Base-by-base conservation (phyloP, 2,329 filamentous ascomycete genomes). In the Microdochium nivale region DNA sequence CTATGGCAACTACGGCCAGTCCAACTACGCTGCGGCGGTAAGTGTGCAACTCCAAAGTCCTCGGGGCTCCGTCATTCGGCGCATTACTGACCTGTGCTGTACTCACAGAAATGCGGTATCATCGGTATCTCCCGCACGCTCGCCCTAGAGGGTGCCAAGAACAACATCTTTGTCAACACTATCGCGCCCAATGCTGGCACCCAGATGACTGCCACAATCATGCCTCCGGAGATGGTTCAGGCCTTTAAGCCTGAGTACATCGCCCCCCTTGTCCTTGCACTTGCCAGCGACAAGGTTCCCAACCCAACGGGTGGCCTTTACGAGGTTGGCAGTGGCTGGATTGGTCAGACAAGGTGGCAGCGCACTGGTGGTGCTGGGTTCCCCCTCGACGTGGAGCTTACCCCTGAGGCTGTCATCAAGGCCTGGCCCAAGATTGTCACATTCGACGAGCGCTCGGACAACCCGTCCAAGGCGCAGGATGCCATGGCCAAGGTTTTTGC, bases 221-320 rank as follows among this genome's bases (percentile, higher is more conserved):
- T 99, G 78, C 94, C 94, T 27, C 90, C 96, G 72, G 94, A 99
- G 76, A 84, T 97, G 75, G 91, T 99, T 19, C 91, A 97, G 76
- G 92, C 94, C 47, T 96, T 99, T 80, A 99, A 97, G 84, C 94
- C 94, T 54, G 92, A 97, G 67, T 97, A 96, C 72, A 91, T 99
- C 69, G 94, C 94, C 50, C 94, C 94, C 55, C 75, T 97, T 35
- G 91, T 99, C 49, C 83, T 92, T 51, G 83, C 91, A 44, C 87
- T 99, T 53, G 78, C 70, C 70, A 89, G 84, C 67, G 94, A 99
- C 74, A 88, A 89, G 73, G 84, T 90, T 50, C 92, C 94, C 25
- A 83, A 87, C 59, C 81, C 84, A 16, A 96, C 90, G 53, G 92
- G 92, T 58, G 86, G 86, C 50, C 80, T 99, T 48, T 99, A 90